Evolutionary conservation across 2,329 filamentous ascomycete genomes (phyloP).

Genomic region (Aspergillus fructus): DNA sequence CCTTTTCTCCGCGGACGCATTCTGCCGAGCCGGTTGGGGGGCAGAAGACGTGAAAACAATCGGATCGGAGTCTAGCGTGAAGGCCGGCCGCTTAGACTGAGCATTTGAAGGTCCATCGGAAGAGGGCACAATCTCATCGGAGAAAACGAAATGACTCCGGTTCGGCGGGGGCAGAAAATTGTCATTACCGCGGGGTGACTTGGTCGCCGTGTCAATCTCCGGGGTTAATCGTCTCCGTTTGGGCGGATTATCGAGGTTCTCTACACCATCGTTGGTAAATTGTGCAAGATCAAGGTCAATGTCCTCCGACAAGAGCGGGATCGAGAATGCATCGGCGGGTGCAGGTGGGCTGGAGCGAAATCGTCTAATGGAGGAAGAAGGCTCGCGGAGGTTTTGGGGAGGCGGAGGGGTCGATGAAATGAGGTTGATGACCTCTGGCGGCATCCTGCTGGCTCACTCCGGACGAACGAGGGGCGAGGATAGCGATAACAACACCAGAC

Average conservation of each 20-base stretch:
- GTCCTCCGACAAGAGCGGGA: slow-evolving; percentile 26
- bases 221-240: slow-evolving; percentile 34
- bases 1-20: slow-evolving; percentile 1
- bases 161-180: slow-evolving; percentile 5
- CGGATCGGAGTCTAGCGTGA: slow-evolving; percentile 37
- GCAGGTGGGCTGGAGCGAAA: slow-evolving; percentile 13
- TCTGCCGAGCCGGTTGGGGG: slow-evolving; percentile 20
- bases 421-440: slow-evolving; percentile 41
- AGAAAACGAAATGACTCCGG: slow-evolving; percentile 25
- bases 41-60: slow-evolving; percentile 46
- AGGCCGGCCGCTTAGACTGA: slow-evolving; percentile 9
- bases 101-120: slow-evolving; percentile 10
- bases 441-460: slow-evolving; percentile 26
- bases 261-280: slow-evolving; percentile 26
- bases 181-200: slow-evolving; percentile 3
- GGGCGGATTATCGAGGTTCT: slow-evolving; percentile 22
- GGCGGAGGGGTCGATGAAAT: slow-evolving; percentile 36
- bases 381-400: slow-evolving; percentile 16
- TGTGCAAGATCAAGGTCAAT: slow-evolving; percentile 27
- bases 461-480: neutral
- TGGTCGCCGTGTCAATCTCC: slow-evolving; percentile 10
- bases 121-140: slow-evolving; percentile 28
- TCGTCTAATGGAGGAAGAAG: slow-evolving; percentile 15
- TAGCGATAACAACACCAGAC: neutral
- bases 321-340: slow-evolving; percentile 1